These are phyloP conservation scores for Imleria badia DNA, from an alignment of 768 basidiomycete species.

Conservation along the genomic window DNA sequence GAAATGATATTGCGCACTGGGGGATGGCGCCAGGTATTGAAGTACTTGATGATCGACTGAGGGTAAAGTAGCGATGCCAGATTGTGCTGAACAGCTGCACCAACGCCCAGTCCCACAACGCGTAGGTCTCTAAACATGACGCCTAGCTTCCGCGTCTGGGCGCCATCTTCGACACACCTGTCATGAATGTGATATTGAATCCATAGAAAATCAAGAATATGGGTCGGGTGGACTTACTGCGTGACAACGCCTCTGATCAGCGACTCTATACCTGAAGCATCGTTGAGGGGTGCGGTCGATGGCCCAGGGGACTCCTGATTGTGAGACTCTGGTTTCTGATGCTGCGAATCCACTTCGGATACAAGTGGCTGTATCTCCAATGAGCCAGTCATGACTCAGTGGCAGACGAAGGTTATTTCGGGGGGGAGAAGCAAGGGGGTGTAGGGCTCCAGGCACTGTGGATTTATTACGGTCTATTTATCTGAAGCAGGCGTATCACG, in stretches of 20 bases:
- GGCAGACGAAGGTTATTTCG: not conserved
- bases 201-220: not conserved
- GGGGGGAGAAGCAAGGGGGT: not conserved
- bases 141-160: slow-evolving; percentile 44
- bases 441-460: not conserved
- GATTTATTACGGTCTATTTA: too few species aligned
- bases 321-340: not conserved
- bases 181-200: not conserved
- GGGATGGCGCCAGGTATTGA: slow-evolving; percentile 54
- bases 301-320: not conserved
- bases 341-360: not conserved
- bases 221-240: slow-evolving; percentile 2
- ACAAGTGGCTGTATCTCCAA: not conserved
- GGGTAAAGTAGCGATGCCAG: slow-evolving; percentile 55
- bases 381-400: not conserved
- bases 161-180: slow-evolving; percentile 35
- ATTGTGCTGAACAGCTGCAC: slow-evolving; percentile 46
- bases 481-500: too few species aligned
- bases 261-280: slow-evolving; percentile 9
- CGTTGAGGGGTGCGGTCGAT: not conserved
- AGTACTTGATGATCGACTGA: slow-evolving; percentile 33
- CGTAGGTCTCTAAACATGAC: slow-evolving; percentile 51
- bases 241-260: slow-evolving; percentile 15
- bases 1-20: slow-evolving; percentile 61
- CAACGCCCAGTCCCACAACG: slow-evolving; percentile 49